Evolutionary conservation across 345 rosid genomes (phyloP), one percentile per base, ranked within the genome.

Genomic region (Microcos paniculata): DNA sequence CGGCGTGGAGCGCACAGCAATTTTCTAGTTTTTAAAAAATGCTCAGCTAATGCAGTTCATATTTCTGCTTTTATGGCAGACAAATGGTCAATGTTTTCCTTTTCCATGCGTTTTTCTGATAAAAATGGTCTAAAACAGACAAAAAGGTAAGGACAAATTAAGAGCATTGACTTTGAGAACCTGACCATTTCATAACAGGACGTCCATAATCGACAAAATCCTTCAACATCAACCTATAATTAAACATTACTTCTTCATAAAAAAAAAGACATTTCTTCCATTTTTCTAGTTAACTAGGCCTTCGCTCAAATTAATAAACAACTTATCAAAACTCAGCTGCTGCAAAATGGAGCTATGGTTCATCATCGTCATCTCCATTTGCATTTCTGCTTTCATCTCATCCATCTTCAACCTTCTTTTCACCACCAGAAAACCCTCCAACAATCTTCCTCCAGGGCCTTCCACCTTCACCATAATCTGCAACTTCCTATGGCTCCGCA

Each of bases 371-470:
- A 12, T 64, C 49, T 38, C 69, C 18, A 64, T 64, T 38, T 64
- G 49, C 48, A 64, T 40, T 13, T 40, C 49, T n/a, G 69, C 48
- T n/a, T 1, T 40, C 49, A 64, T 64, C 28, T 38, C n/a, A 21
- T 40, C 30, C 28, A 64, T n/a, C 18, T 40, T 64, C 26, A 71
- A 30, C 31, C 53, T 71, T 13, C 46, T 74, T 42, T 24, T 48
- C 30, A 38, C 49, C 49, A 38, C 30, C 24, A 40, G 11, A 52
- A 7, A 72, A 30, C 16, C 31, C 4, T 4, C 18, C 64, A 42
- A 18, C 16, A 24, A 30, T 6, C 78, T 77, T 33, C 78, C 84
- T 23, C 81, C 81, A 31, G 75, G 79, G 4, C 84, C 81, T 12
- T 31, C 55, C 1, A 24, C 53, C 26, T 21, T 74, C 13, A 81